Evolutionary conservation across 2,329 filamentous ascomycete genomes (phyloP), one percentile per base, ranked within the genome.

Genomic region (Berkeleyomyces rouxiae): DNA sequence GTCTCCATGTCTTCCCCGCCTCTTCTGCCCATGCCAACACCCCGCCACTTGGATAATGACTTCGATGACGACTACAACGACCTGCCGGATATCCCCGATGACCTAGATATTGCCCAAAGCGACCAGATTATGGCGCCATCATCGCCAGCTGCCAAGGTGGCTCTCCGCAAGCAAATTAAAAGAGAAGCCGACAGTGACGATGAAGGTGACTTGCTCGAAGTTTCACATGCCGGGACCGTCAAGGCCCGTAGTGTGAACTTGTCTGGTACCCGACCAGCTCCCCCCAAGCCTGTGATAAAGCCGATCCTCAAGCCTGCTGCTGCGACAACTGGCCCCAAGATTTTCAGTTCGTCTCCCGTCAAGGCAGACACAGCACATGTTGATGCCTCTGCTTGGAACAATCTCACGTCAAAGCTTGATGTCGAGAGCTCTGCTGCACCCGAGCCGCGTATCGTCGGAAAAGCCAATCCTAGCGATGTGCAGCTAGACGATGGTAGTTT

Each of bases 401-500:
- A 88, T 63, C 84, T 99, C 57, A 91, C 88, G 6, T 84, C 84
- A 69, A 92, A 86, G 68, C 79, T 99, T 66, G 96, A 95, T 68
- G 85, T 96, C 44, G 79, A 93, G 67, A 90, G 82, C 72, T 90
- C 84, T 23, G 39, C 63, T 10, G 33, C 9, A n/a, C 77, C 81
- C 3, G 40, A 49, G n/a, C 71, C 82, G 2, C 86, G 90, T 67
- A 76, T 78, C 42, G 77, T 77, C 36, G 90, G 90, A 47, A 99
- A 97, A 74, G 80, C 96, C 58, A 84, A 86, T 66, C 80, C 88
- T 64, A 82, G 87, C 66, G 87, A 95, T 72, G 90, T 88, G n/a
- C 75, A 95, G n/a, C 92, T 97, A 72, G 84, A 88, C 66, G 91
- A 99, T 70, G 93, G 92, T 43, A 95, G 88, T 68, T 78, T 99